Evolutionary conservation across 2,329 filamentous ascomycete genomes (phyloP).

Genomic region (Helminthosporium solani): DNA sequence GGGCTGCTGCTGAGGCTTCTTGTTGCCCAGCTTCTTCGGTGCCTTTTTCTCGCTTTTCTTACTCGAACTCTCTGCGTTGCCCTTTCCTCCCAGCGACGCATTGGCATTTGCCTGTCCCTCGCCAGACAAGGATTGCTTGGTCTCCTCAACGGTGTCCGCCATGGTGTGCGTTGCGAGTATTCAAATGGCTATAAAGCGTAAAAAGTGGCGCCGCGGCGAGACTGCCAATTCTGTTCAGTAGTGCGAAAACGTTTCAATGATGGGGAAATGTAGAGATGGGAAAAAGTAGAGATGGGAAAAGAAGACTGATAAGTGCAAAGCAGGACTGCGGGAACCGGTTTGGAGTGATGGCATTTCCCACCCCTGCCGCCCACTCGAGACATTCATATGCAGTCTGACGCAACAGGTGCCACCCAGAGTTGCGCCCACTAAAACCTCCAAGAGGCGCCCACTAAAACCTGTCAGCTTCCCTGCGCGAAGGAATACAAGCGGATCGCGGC

Average conservation of each 20-base stretch:
- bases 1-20: slow-evolving; percentile 47
- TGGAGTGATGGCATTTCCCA: slow-evolving; percentile 31
- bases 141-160: slow-evolving; percentile 43
- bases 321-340: slow-evolving; percentile 38
- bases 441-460: slow-evolving; percentile 30
- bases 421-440: slow-evolving; percentile 23
- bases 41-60: slow-evolving; percentile 51
- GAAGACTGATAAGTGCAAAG: slow-evolving; percentile 34
- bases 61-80: slow-evolving; percentile 43
- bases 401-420: slow-evolving; percentile 34
- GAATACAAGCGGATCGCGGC: slow-evolving; percentile 8
- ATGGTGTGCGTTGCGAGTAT: slow-evolving; percentile 34
- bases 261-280: slow-evolving; percentile 18
- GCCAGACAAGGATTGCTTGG: slow-evolving; percentile 38
- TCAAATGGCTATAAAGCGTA: slow-evolving; percentile 5
- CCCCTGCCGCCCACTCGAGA: slow-evolving; percentile 38
- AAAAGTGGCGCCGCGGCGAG: slow-evolving; percentile 7
- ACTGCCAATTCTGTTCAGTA: slow-evolving; percentile 6
- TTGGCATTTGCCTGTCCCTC: slow-evolving; percentile 42
- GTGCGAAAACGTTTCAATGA: slow-evolving; percentile 17
- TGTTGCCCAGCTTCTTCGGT: slow-evolving; percentile 52
- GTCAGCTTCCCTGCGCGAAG: slow-evolving; percentile 30
- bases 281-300: slow-evolving; percentile 28
- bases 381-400: slow-evolving; percentile 42
- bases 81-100: slow-evolving; percentile 39